Evolutionary conservation across 2,329 filamentous ascomycete genomes (phyloP), one percentile per base, ranked within the genome.

Genomic region (Lasiodiplodia hormozganensis): DNA sequence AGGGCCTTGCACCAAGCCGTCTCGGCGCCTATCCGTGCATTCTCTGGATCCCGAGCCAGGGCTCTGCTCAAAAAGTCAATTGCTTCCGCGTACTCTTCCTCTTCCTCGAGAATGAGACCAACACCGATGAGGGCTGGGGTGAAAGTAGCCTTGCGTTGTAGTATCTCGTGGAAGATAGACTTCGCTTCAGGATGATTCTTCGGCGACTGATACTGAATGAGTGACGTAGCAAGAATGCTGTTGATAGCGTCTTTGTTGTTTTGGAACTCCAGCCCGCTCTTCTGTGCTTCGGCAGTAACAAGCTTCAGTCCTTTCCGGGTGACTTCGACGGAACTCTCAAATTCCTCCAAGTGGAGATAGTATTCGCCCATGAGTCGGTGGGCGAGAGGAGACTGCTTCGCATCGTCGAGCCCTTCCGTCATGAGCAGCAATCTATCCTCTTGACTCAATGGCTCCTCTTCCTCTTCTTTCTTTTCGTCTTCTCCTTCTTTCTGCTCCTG

Each of bases 1-100:
- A 97, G 85, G 11, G 94, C 92, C 75, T 92, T 93, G 71, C 96
- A 94, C 96, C 96, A 99, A 1, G 94, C 95, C 21, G 93, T 89
- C 79, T 99, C 96, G 18, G 92, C 91, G 67, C 89, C 90, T 53
- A 99, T 90, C 36, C 90, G 90, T 23, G 94, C 83, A 72, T 97
- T 97, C 12, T 84, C 83, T 2, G 85, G 82, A 75, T 97, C 93
- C 28, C 92, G 88, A 71, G 89, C 78, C 31, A 96, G 78, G 1
- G 96, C 96, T 71, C 92, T 88, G 49, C 86, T 86, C 14, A 99
- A 82, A 74, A 97, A 97, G 34, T 91, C 87, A 49, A 94, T 89
- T 0, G 96, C 96, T 74, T 93, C 86, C 57, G 87, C 85, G 74
- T 92, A 97, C 71, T 98, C 92, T 74, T 97, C 91, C 72, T 97